Percentiles rank a stretch among this genome's conserved stretches.
These are phyloP conservation scores for Paramecium tetraurelia DNA, from an alignment of 73 alveolate species.

Conservation along the genomic window DNA sequence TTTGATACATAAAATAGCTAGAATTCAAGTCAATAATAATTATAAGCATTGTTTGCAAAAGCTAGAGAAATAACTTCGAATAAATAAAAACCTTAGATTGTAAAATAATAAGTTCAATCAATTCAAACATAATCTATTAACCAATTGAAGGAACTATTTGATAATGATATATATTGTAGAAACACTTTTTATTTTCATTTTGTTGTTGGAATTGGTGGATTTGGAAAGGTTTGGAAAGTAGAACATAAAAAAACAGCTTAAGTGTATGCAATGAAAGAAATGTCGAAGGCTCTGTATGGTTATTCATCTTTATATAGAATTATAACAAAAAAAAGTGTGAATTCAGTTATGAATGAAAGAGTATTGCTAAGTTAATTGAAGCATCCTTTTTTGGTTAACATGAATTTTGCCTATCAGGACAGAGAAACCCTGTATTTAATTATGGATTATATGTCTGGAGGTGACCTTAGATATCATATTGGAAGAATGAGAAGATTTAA, in stretches of 20 bases:
- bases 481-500: slow-evolving; percentile 80
- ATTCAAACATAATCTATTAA: neutral
- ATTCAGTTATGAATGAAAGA: slow-evolving; percentile 65
- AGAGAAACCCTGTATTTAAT: slow-evolving; percentile 85
- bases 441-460: slow-evolving; percentile 91
- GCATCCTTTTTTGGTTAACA: slow-evolving; percentile 81
- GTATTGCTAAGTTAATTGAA: slow-evolving; percentile 20
- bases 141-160: slow-evolving; percentile 21
- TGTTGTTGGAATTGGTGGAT: slow-evolving; percentile 87
- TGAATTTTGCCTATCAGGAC: slow-evolving; percentile 92
- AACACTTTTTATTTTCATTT: slow-evolving; percentile 70
- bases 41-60: neutral
- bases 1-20: neutral
- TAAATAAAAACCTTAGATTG: neutral
- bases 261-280: slow-evolving; percentile 83
- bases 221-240: slow-evolving; percentile 91
- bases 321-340: slow-evolving; percentile 62
- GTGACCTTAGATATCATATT: slow-evolving; percentile 92
- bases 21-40: neutral
- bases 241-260: slow-evolving; percentile 72
- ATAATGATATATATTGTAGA: slow-evolving; percentile 4
- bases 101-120: neutral
- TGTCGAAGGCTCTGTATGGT: slow-evolving; percentile 67
- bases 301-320: neutral
- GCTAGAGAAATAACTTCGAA: slow-evolving; percentile 16